phyloP scores from a whole-genome alignment of 192 early-diverging fungal species.

The Geranomyces michiganensis region DNA sequence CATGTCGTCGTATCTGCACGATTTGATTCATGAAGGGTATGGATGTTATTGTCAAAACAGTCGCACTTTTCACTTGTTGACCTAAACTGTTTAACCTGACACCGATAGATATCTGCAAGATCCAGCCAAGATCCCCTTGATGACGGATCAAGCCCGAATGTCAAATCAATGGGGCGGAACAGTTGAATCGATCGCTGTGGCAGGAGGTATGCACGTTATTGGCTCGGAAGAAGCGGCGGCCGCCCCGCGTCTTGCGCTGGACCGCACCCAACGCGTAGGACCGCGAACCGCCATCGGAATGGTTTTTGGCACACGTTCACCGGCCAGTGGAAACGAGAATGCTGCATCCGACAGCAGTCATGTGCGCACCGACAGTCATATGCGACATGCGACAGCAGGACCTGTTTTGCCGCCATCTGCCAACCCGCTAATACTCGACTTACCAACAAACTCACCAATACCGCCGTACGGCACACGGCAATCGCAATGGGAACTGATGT shows the following conservation, averaged over 20 bases:
- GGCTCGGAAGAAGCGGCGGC: conserved; percentile 34
- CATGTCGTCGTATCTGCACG: conserved; percentile 28
- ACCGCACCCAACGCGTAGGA: not conserved
- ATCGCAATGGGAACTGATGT: conserved; percentile 9
- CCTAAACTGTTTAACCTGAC: too few species aligned
- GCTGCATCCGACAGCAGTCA: not conserved
- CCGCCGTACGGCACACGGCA: not conserved
- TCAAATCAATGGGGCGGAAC: conserved; percentile 11
- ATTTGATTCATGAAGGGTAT: conserved; percentile 30
- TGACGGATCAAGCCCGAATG: conserved; percentile 1
- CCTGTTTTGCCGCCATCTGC: not conserved
- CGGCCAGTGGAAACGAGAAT: not conserved
- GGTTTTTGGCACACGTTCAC: conserved; percentile 5
- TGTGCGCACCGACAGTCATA: too few species aligned
- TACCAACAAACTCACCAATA: not conserved
- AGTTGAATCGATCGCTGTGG: conserved; percentile 21
- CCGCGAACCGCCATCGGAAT: not conserved
- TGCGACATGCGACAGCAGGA: too few species aligned
- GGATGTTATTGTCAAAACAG: too few species aligned
- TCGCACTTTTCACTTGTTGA: not conserved
- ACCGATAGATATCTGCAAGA: conserved; percentile 5
- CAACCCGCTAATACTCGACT: not conserved
- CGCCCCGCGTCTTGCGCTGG: conserved; percentile 9
- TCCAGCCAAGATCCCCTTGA: not conserved
- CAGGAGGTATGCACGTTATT: conserved; percentile 35